Conservation (phyloP, 108 stramenopile genomes). For the Cyclostephanos invisitatus region DNA sequence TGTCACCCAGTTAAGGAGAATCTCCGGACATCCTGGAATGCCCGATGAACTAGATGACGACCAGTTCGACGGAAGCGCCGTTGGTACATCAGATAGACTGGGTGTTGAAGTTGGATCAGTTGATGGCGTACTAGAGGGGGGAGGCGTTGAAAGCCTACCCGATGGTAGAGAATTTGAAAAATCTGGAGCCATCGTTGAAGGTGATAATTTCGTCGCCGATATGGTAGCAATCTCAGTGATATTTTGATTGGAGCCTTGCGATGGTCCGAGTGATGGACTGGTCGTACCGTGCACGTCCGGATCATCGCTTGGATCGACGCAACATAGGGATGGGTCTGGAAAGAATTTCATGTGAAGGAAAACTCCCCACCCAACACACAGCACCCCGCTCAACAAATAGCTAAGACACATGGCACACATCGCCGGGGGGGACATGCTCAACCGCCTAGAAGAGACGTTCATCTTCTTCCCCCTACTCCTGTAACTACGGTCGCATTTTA, state of each 20-base stretch:
- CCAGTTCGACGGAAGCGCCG: constrained; percentile 12
- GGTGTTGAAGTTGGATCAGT: constrained; percentile 4
- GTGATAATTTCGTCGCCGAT: constrained; percentile 8
- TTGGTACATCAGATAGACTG: constrained; percentile 11
- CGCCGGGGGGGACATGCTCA: constrained; percentile 5
- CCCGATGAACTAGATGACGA: constrained; percentile 26
- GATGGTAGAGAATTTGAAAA: constrained; percentile 1
- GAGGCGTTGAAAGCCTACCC: not conserved
- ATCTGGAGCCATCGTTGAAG: not conserved
- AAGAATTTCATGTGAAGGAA: constrained; percentile 14
- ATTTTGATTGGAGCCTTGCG: not conserved
- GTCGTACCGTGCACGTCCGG: not conserved
- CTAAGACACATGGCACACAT: constrained; percentile 8
- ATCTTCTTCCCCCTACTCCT: not conserved
- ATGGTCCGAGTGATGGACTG: constrained; percentile 1
- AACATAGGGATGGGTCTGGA: not conserved
- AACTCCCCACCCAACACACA: constrained; percentile 11
- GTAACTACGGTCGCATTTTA: not conserved
- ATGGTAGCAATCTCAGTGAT: not conserved
- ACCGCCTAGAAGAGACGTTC: not conserved
- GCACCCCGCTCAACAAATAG: constrained; percentile 8
- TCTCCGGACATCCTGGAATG: constrained; percentile 28
- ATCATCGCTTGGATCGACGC: not conserved
- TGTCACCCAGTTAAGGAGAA: constrained; percentile 13
- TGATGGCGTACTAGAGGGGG: constrained; percentile 10